Base-by-base conservation (phyloP, 257 asterid species). In the Linderniella brevidens region DNA sequence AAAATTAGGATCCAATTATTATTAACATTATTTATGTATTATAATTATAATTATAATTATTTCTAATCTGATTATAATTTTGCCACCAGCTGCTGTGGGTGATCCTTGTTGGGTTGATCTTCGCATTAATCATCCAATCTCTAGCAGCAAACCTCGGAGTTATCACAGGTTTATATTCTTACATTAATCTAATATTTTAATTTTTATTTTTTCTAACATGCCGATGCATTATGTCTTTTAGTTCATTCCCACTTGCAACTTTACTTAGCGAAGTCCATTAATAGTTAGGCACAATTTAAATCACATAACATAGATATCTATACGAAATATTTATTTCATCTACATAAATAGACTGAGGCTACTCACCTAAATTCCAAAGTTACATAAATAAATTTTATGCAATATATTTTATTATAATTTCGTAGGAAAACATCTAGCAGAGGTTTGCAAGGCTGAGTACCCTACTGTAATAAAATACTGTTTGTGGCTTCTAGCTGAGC, bases 111-210 rank as follows among this genome's bases (percentile, higher is more conserved):
- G 97, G 97, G 17, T 58, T 88, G 64, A 32, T 88, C 9, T 88
- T 88, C 41, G 95, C 95, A n/a, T 73, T 84, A n/a, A 66, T 88
- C 37, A 88, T 88, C 62, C 97, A 88, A 64, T 84, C 97, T 3
- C 83, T 88, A 38, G 95, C 97, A 0, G 97, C 95, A 38, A 88
- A 88, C 49, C 95, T 88, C 50, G 97, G 97, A 49, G 97, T 88
- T 20, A 67, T 67, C 82, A 80, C 17, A 43, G 14, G 14, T 15
- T 43, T 43, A 43, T 43, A 43, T 13, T 3, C 3, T 11, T 13
- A 39, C 3, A 9, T 10, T 39, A 43, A 43, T 43, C 5, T 43
- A 13, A 8, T 43, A 13, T 43, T 43, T 43, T 8, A 43, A 43
- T 43, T 15, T 5, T 13, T 43, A 13, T 8, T 43, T 41, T n/a